phyloP scores from a whole-genome alignment of 345 rosid species.

The Pistacia vera region DNA sequence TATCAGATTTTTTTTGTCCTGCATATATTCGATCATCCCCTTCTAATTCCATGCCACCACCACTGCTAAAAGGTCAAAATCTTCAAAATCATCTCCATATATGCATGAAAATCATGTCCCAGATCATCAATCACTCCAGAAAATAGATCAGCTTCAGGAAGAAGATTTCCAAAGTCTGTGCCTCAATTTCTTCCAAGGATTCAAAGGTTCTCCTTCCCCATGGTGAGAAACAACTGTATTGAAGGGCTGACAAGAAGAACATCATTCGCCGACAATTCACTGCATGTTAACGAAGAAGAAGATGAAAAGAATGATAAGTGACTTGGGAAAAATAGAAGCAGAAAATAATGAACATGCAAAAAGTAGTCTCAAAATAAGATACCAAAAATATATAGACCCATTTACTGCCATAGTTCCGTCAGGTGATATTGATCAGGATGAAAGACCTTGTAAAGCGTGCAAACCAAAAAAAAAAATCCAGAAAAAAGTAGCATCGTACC shows the following conservation, averaged over 20 bases:
- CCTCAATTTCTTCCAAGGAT: conserved; percentile 83
- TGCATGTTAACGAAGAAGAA: conserved; percentile 32
- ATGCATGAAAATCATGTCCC: conserved; percentile 43
- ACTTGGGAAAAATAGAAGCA: background rate
- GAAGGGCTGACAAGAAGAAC: conserved; percentile 44
- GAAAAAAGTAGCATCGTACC: background rate
- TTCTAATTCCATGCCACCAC: conserved; percentile 94
- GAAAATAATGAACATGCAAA: background rate
- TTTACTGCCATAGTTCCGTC: background rate
- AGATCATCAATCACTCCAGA: conserved; percentile 75
- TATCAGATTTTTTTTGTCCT: conserved; percentile 36
- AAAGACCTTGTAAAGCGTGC: background rate
- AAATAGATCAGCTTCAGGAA: conserved; percentile 94
- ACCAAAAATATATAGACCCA: background rate
- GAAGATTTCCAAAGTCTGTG: conserved; percentile 87
- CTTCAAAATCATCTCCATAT: conserved; percentile 74
- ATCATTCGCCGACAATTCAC: conserved; percentile 59
- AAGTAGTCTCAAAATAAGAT: background rate
- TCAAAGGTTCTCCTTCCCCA: conserved; percentile 71
- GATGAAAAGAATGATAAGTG: background rate
- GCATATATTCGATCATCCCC: conserved; percentile 54
- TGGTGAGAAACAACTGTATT: conserved; percentile 45
- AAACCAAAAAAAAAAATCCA: background rate
- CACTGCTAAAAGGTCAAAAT: conserved; percentile 81
- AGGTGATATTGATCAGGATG: background rate